Conservation (phyloP, 805 yeast species). For the Pachysolen tannophilus region DNA sequence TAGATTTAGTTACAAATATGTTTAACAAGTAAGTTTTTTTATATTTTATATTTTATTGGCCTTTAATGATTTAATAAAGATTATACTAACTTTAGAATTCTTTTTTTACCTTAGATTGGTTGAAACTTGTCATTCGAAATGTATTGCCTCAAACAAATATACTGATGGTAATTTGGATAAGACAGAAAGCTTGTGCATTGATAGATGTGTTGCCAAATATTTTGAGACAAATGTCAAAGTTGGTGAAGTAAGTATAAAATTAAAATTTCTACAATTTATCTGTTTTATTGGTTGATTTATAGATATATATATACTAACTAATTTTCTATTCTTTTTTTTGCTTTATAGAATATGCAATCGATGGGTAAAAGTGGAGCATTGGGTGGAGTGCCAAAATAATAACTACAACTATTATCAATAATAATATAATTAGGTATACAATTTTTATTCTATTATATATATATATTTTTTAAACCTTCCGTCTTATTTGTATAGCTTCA, state of each 20-base stretch:
- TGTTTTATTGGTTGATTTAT: not conserved
- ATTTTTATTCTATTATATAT: not conserved
- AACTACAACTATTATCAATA: no score
- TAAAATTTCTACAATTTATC: no score
- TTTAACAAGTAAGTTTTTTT: conserved; percentile 49
- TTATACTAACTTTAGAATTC: no score
- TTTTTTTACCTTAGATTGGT: no score
- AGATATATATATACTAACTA: conserved; percentile 1
- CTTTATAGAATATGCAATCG: conserved; percentile 25
- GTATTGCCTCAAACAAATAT: conserved; percentile 57
- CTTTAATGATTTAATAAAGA: no score
- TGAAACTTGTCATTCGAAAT: conserved; percentile 81
- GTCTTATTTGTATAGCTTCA: not conserved
- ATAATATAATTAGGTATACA: no score
- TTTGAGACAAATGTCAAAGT: conserved; percentile 92
- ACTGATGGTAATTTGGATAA: conserved; percentile 67
- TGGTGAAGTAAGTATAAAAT: conserved; percentile 60
- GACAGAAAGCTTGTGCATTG: conserved; percentile 80
- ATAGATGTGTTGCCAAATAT: conserved; percentile 93
- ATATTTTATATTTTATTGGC: not conserved
- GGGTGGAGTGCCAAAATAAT: conserved; percentile 12
- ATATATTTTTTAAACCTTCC: conserved; percentile 37
- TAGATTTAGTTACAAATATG: conserved; percentile 97
- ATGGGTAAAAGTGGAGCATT: conserved; percentile 27
- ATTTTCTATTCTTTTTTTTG: no score